phyloP scores from a whole-genome alignment of 2,329 filamentous ascomycete species.

The Aureobasidium sp. region DNA sequence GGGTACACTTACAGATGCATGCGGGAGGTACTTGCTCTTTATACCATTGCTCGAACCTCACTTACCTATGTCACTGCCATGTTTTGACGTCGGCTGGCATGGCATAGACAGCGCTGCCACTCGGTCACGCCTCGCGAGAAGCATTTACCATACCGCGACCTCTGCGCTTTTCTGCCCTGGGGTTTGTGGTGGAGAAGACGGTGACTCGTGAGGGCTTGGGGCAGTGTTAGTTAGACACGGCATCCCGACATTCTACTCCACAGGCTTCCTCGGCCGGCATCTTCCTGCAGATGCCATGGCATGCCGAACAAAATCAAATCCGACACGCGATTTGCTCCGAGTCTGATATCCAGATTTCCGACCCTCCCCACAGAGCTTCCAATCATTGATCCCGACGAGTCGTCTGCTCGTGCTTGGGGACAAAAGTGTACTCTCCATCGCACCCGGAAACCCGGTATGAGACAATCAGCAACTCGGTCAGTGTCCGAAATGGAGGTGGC shows the following conservation, averaged over 20 bases:
- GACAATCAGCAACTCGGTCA: too few species aligned
- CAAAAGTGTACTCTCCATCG: too few species aligned
- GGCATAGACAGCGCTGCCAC: background rate
- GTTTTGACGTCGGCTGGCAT: background rate
- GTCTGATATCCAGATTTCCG: too few species aligned
- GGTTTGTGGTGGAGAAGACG: background rate
- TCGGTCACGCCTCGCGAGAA: background rate
- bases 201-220: too few species aligned
- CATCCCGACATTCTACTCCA: too few species aligned
- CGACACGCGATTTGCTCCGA: too few species aligned
- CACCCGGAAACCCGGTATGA: too few species aligned
- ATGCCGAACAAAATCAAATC: background rate
- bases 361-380: too few species aligned
- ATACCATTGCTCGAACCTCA: background rate
- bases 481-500: too few species aligned
- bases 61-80: background rate
- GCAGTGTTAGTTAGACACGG: too few species aligned
- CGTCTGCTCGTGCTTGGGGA: too few species aligned
- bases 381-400: too few species aligned
- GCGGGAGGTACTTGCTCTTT: background rate
- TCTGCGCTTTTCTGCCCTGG: background rate
- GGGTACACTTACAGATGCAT: background rate
- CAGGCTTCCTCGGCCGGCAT: background rate
- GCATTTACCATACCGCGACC: background rate
- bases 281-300: background rate